Evolutionary conservation across 208 protist species (phyloP).

Genomic region (Leishmania aethiopica): DNA sequence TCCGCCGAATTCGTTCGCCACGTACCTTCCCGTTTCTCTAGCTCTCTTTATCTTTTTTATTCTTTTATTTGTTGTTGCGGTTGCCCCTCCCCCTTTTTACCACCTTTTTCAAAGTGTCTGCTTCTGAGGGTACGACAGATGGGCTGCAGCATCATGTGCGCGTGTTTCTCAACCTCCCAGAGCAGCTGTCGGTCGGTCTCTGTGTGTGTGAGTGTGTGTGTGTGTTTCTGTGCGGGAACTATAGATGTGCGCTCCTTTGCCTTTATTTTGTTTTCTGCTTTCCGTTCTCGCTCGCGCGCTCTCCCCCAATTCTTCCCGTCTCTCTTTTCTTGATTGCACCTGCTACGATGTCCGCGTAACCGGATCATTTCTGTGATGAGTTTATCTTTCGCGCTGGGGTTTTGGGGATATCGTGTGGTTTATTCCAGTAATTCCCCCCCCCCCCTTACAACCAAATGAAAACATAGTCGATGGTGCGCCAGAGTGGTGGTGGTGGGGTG

Average conservation of each 20-base stretch:
- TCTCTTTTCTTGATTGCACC: not conserved
- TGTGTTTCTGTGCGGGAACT: not conserved
- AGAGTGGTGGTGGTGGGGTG: not conserved
- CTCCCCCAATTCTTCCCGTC: not conserved
- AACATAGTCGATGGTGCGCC: not conserved
- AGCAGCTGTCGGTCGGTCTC: not conserved
- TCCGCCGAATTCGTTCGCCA: not conserved
- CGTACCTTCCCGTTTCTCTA: not conserved
- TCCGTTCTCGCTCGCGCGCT: not conserved
- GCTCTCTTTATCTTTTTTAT: constrained; percentile 31
- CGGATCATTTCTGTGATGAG: not conserved
- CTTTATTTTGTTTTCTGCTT: constrained; percentile 6
- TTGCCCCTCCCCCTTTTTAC: not conserved
- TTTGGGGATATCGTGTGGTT: no score
- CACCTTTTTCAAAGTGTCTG: constrained; percentile 1
- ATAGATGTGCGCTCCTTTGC: not conserved
- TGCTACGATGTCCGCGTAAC: not conserved
- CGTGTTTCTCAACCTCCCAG: not conserved
- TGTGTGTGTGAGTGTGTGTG: not conserved
- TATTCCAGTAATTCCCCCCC: not conserved
- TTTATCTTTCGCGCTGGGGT: not conserved
- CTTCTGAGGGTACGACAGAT: not conserved
- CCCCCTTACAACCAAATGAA: not conserved
- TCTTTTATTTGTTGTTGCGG: not conserved
- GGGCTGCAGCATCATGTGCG: not conserved